Base-by-base conservation (phyloP, 768 basidiomycete genomes). In the Leccinum subgranulosum region DNA sequence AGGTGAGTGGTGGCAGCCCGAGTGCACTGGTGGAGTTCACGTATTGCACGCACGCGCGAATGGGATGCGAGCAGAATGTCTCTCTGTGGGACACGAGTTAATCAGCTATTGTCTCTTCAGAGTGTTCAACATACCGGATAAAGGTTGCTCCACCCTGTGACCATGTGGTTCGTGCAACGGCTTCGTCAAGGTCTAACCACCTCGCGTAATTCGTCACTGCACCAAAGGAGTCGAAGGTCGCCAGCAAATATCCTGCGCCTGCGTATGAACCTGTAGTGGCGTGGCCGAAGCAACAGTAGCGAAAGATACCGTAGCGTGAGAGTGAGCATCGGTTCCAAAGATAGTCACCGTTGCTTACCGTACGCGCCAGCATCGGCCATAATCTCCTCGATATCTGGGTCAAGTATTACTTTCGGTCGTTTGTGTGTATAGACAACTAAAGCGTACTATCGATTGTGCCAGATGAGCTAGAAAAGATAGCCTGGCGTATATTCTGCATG, bases 171-270 rank as follows among this genome's bases (percentile, higher is more conserved):
- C 79, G 76, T 8, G 81, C 76, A 33, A 86, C 69, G 2, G 77
- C 86, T 58, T 81, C 71, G 58, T 90, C 87, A 29, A 91, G 73
- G 60, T 91, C 87, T 31, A 91, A 75, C 83, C 85, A 90, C 25
- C 89, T 80, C 25, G 69, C 75, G 64, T 86, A 90, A 59, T 81
- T 73, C 2, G 68, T 63, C 11, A 66, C 61, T 5, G 52, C 6
- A 17, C 62, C 79, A 2, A 74, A 76, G 8, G 64, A 60, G 58
- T 81, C 68, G 25, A 87, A 60, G 10, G 77, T 82, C 0, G 82
- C 76, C 3, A 87, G 57, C 1, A 90, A 68, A 64, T 83, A 79
- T 6, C 87, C 87, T 6, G 88, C 84, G 6, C 83, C 83, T 3
- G 83, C 77, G 61, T 86, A 89, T 3, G 88, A 88, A 23, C 88